Percentiles rank a stretch among this genome's conserved stretches.
These are phyloP conservation scores for Boletus coccyginus DNA, from an alignment of 768 basidiomycete genomes.

Conservation along the genomic window DNA sequence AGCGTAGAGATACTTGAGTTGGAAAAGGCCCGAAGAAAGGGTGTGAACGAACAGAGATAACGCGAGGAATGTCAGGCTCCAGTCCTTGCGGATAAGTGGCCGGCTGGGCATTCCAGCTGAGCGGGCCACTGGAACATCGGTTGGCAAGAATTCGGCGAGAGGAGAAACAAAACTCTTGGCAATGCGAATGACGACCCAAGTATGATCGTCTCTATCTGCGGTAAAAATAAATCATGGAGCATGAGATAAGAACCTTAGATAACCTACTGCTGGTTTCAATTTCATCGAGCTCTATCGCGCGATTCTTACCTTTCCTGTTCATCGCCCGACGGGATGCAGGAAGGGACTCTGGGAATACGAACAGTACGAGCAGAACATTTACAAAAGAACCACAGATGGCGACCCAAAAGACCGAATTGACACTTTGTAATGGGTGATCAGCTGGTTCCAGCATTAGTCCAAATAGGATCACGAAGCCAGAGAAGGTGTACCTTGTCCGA, in stretches of 20 bases:
- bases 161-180: conserved; percentile 55
- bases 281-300: conserved; percentile 16
- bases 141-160: conserved; percentile 67
- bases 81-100: conserved; percentile 56
- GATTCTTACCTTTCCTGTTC: conserved; percentile 31
- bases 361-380: conserved; percentile 56
- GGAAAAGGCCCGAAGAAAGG: conserved; percentile 68
- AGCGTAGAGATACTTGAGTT: conserved; percentile 76
- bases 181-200: conserved; percentile 24
- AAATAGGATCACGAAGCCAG: background rate
- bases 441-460: conserved; percentile 14
- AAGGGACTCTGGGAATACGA: conserved; percentile 60
- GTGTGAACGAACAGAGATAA: conserved; percentile 60
- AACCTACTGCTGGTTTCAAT: conserved; percentile 9
- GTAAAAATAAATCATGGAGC: background rate
- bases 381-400: conserved; percentile 43
- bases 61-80: conserved; percentile 71
- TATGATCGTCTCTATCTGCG: background rate
- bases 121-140: conserved; percentile 39
- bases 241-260: background rate
- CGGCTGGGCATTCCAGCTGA: conserved; percentile 60
- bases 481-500: conserved; percentile 22
- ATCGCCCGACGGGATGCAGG: conserved; percentile 26
- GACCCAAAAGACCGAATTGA: conserved; percentile 54
- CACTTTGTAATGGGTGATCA: conserved; percentile 36